Percentiles rank a stretch among this genome's conserved stretches.
phyloP scores from a whole-genome alignment of 2,329 filamentous ascomycete genomes.

The Xylariaceae sp. region DNA sequence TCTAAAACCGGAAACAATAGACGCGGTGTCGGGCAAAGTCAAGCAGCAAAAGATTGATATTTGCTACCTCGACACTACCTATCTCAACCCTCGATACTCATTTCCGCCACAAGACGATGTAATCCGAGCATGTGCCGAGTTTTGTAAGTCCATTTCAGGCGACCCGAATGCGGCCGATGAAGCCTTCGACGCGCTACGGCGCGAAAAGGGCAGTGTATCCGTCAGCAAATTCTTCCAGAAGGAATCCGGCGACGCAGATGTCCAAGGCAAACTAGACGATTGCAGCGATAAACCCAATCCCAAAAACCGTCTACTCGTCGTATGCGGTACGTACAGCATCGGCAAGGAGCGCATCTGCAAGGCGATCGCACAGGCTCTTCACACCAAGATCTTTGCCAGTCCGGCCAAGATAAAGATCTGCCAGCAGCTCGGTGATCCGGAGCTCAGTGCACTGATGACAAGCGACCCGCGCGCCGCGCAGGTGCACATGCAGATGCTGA shows the following conservation, averaged over 20 bases:
- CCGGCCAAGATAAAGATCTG: slow-evolving; percentile 80
- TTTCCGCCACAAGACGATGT: slow-evolving; percentile 89
- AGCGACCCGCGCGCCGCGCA: slow-evolving; percentile 78
- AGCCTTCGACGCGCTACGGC: slow-evolving; percentile 41
- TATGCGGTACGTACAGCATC: slow-evolving; percentile 96
- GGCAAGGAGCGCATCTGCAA: slow-evolving; percentile 96
- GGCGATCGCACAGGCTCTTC: slow-evolving; percentile 80
- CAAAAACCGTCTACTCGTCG: slow-evolving; percentile 71
- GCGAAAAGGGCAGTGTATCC: slow-evolving; percentile 35
- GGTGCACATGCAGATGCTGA: slow-evolving; percentile 95
- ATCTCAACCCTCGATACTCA: slow-evolving; percentile 90
- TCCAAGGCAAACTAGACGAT: slow-evolving; percentile 16
- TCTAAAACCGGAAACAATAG: slow-evolving; percentile 68
- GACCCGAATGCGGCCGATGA: slow-evolving; percentile 49
- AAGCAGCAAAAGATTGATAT: slow-evolving; percentile 86
- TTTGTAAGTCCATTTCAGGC: slow-evolving; percentile 75
- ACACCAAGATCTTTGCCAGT: slow-evolving; percentile 85
- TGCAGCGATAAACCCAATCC: slow-evolving; percentile 25
- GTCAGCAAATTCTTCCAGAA: slow-evolving; percentile 52
- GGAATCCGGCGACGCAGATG: slow-evolving; percentile 20
- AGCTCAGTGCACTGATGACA: slow-evolving; percentile 74
- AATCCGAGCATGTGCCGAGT: slow-evolving; percentile 78
- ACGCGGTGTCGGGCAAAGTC: slow-evolving; percentile 64
- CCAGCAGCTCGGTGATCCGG: slow-evolving; percentile 77
- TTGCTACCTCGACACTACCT: slow-evolving; percentile 96